Conservation (phyloP, 768 basidiomycete genomes). For the Tulasnella sp. region DNA sequence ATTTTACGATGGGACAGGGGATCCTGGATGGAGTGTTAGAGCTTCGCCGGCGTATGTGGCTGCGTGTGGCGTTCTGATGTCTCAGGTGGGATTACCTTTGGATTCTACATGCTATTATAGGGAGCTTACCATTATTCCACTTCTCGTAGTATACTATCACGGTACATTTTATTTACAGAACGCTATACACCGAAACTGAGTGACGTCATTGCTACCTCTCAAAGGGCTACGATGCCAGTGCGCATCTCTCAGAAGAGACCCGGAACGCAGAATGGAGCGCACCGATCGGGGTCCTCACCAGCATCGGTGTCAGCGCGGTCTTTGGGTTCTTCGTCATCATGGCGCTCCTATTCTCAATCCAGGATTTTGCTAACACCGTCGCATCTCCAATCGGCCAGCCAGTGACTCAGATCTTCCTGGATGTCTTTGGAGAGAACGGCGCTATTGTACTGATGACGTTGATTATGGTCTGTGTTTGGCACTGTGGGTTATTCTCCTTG, state of each 20-base stretch:
- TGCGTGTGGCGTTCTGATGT: conserved; percentile 60
- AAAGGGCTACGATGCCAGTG: conserved; percentile 60
- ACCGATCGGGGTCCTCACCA: conserved; percentile 55
- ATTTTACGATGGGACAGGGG: conserved; percentile 61
- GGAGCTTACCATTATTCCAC: too few species aligned
- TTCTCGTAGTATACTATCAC: too few species aligned
- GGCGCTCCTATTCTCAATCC: conserved; percentile 66
- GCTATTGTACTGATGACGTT: conserved; percentile 69
- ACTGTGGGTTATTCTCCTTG: conserved; percentile 66
- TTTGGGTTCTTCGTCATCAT: conserved; percentile 69
- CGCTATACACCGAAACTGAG: too few species aligned
- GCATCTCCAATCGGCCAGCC: conserved; percentile 50
- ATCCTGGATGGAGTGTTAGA: conserved; percentile 51
- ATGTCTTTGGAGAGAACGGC: conserved; percentile 62
- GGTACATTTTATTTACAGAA: too few species aligned
- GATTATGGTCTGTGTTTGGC: conserved; percentile 62
- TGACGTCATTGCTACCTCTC: too few species aligned
- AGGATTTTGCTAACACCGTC: conserved; percentile 50
- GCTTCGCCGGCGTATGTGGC: conserved; percentile 63
- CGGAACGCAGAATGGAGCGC: conserved; percentile 55
- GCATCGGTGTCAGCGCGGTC: conserved; percentile 59
- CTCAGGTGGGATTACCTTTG: conserved; percentile 70
- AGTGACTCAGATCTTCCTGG: conserved; percentile 68
- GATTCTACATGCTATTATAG: background rate
- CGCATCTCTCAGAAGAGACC: conserved; percentile 70